These are phyloP conservation scores for Aspergillus incahuasiensis DNA, from an alignment of 495 filamentous ascomycete species.

Conservation along the genomic window DNA sequence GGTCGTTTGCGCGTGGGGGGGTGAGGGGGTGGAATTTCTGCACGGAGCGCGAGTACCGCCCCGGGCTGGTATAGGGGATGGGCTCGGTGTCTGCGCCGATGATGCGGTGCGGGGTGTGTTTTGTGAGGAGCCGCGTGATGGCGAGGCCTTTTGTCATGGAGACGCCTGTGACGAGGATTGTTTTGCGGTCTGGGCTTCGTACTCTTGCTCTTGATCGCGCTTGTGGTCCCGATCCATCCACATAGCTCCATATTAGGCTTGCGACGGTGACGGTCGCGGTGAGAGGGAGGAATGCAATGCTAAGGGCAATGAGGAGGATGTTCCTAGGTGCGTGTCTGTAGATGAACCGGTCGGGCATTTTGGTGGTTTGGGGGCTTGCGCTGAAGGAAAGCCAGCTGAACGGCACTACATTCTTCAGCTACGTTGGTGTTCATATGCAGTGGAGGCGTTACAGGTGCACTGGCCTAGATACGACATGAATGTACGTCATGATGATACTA, in stretches of 20 bases:
- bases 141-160: slow-evolving; percentile 1
- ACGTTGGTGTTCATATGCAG: too few species aligned
- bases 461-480: too few species aligned
- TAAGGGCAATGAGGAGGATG: background rate
- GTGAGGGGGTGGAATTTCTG: background rate
- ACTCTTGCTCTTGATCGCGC: background rate
- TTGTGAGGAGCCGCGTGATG: background rate
- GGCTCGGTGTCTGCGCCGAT: slow-evolving; percentile 4
- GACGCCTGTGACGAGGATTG: slow-evolving; percentile 3
- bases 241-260: background rate
- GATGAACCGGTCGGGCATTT: background rate
- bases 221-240: background rate
- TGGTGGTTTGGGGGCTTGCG: too few species aligned
- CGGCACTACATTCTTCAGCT: too few species aligned
- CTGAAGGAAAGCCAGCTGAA: too few species aligned
- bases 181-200: background rate
- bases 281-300: background rate
- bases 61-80: background rate
- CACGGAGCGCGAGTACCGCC: background rate
- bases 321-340: background rate
- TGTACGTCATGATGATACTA: too few species aligned
- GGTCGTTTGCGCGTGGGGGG: background rate
- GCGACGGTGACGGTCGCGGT: background rate
- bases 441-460: too few species aligned
- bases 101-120: background rate